Evolutionary conservation across 768 basidiomycete genomes (phyloP).

Genomic region (Psilocybe tampanensis): DNA sequence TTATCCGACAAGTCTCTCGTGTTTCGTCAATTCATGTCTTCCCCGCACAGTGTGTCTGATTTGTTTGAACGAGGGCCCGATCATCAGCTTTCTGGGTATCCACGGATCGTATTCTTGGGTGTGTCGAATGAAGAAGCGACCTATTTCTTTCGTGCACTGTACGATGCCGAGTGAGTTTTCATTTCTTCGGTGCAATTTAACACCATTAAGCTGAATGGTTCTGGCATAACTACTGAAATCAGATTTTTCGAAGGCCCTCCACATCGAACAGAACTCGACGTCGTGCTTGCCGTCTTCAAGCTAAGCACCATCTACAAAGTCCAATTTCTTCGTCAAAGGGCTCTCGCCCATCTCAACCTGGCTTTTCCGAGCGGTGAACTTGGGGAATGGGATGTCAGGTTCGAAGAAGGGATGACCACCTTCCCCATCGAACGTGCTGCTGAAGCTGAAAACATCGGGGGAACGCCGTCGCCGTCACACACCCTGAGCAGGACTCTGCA

Average conservation of each 20-base stretch:
- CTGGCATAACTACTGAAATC: not conserved
- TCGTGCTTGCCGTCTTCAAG: slow-evolving; percentile 11
- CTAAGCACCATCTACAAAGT: slow-evolving; percentile 17
- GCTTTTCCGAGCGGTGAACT: slow-evolving; percentile 8
- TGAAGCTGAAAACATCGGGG: not conserved
- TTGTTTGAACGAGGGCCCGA: not conserved
- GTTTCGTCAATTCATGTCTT: not conserved
- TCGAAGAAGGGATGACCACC: not conserved
- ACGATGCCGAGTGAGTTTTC: slow-evolving; percentile 19
- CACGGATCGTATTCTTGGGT: not conserved
- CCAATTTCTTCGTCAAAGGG: slow-evolving; percentile 13
- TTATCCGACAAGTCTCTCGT: not conserved
- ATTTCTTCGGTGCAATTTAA: not conserved
- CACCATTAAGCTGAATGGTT: too few relatives aligned
- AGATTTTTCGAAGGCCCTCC: slow-evolving; percentile 24
- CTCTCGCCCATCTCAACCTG: slow-evolving; percentile 14
- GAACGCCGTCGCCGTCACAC: not conserved
- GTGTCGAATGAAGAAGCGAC: slow-evolving; percentile 1
- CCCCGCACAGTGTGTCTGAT: not conserved
- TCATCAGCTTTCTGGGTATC: not conserved
- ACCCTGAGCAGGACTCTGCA: not conserved
- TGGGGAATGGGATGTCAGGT: slow-evolving; percentile 8
- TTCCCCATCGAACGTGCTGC: slow-evolving; percentile 1
- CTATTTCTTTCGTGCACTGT: slow-evolving; percentile 22
- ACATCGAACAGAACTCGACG: not conserved